Percentiles rank a stretch among this genome's conserved stretches.
These are phyloP conservation scores for Capniomyces stellatus DNA, from an alignment of 371 early-diverging fungal genomes.

Conservation along the genomic window DNA sequence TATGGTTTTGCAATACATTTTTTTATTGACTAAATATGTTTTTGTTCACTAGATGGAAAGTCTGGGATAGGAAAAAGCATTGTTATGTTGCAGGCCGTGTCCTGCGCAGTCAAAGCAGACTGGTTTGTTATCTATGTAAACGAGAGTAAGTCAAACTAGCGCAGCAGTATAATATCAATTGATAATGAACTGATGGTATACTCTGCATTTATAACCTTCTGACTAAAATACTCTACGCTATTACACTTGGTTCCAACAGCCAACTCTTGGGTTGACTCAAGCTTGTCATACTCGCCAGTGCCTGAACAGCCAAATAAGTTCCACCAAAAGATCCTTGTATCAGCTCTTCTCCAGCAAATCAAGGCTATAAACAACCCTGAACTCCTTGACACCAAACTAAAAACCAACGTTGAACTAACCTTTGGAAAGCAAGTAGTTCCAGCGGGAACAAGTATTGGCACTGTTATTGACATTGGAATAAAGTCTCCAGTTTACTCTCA, in stretches of 20 bases:
- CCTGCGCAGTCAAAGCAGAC: slow-evolving; percentile 10
- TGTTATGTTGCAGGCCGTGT: slow-evolving; percentile 16
- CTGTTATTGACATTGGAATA: slow-evolving; percentile 12
- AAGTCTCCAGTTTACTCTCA: slow-evolving; percentile 14
- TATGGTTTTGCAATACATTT: neutral
- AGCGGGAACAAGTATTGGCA: slow-evolving; percentile 9
- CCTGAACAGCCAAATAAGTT: slow-evolving; percentile 4
- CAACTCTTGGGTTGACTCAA: slow-evolving; percentile 19
- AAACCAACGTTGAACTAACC: slow-evolving; percentile 10
- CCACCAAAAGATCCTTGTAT: slow-evolving; percentile 12
- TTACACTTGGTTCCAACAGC: no score
- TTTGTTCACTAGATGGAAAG: slow-evolving; percentile 11
- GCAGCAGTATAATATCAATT: no score
- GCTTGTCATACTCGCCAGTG: slow-evolving; percentile 17
- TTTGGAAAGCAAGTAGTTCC: slow-evolving; percentile 11
- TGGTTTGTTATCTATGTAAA: slow-evolving; percentile 16
- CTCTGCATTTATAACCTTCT: no score
- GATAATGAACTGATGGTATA: no score
- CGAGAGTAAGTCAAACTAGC: neutral
- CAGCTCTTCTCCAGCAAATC: slow-evolving; percentile 8
- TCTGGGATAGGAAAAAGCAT: slow-evolving; percentile 20
- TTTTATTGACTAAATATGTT: no score
- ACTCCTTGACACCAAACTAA: slow-evolving; percentile 6
- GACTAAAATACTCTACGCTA: no score
- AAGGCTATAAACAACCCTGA: slow-evolving; percentile 8